Base-by-base conservation (phyloP, 768 basidiomycete species). In the Trametes villosa region DNA sequence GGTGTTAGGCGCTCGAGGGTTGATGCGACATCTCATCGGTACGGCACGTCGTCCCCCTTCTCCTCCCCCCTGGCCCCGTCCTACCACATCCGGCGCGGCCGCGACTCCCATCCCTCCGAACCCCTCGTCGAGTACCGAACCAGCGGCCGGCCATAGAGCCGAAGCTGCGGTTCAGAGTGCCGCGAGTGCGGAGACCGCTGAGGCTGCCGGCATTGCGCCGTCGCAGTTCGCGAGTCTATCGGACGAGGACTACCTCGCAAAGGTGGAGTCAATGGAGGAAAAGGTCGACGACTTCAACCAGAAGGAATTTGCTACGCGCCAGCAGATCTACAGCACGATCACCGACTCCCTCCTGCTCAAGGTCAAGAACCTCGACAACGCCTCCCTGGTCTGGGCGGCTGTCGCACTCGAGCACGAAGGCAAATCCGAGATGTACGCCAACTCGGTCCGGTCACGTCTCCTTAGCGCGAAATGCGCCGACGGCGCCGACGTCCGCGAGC, bases 301-400 rank as follows among this genome's bases (percentile, higher is more conserved):
- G 22, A 30, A 44, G 27, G 53, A 54, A 31, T 54, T 30, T 18
- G 44, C 31, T 4, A 42, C 44, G 3, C 53, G 31, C 44, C 40
- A 54, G 53, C 53, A 54, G n/a, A 48, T 57, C 38, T 57, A 57
- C 29, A 24, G 36, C 27, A 57, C 22, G 38, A 48, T 57, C 33
- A 38, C 33, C 34, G 56, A 49, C 36, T 24, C 44, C 8, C 46
- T 57, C 24, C 44, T 49, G n/a, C 29, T 57, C 46, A 49, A 48
- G 17, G 40, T 57, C 26, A 38, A 49, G 24, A 17, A 34, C 47
- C 33, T 49, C 6, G 36, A 46, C 3, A 15, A 20, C 17, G 47
- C 56, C 4, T 24, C 33, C 2, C 34, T 12, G 29, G 47, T 49
- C 46, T 57, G 48, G 56, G 22, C 18, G 2, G 53, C 53, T 20